A percentile compares a stretch with the other conserved stretches of the same genome.
Evolutionary conservation across 352 stramenopile genomes (phyloP).

Genomic region (Globisporangium mamillatum): DNA sequence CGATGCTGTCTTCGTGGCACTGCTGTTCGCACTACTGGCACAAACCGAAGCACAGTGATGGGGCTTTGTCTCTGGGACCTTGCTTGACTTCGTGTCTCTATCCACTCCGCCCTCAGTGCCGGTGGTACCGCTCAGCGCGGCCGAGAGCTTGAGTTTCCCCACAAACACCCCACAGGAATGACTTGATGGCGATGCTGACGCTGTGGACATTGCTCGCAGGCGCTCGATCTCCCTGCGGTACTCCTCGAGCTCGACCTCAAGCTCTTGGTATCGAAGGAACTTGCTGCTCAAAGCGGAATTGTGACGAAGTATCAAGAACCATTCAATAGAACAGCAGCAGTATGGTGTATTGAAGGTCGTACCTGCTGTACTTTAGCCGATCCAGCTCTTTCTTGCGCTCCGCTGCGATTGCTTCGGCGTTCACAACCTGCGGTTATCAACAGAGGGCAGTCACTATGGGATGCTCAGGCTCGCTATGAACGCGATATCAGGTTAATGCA

Average conservation of each 20-base stretch:
- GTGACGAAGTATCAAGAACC: too few species aligned
- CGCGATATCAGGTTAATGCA: neutral
- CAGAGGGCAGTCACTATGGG: neutral
- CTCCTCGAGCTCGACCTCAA: slow-evolving; percentile 62
- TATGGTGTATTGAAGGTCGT: neutral
- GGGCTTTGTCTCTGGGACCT: neutral
- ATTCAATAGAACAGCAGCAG: neutral
- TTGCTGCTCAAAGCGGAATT: slow-evolving; percentile 21
- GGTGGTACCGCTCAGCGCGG: neutral
- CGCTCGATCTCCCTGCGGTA: slow-evolving; percentile 53
- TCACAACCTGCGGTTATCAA: slow-evolving; percentile 31
- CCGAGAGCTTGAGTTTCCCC: slow-evolving; percentile 47
- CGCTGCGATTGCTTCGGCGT: slow-evolving; percentile 51
- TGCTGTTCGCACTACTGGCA: neutral
- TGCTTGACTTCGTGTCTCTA: neutral
- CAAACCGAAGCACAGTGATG: neutral
- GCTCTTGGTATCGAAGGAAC: slow-evolving; percentile 65
- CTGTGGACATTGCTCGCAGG: slow-evolving; percentile 30
- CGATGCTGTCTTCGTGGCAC: neutral
- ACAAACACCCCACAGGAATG: slow-evolving; percentile 17
- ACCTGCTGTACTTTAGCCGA: slow-evolving; percentile 56
- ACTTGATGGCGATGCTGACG: neutral
- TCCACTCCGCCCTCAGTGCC: neutral
- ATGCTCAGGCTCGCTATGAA: neutral
- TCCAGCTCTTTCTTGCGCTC: slow-evolving; percentile 57